Percentiles rank a stretch among this genome's conserved stretches.
phyloP scores from a whole-genome alignment of 352 stramenopile genomes.

The Phytophthora fragariae region DNA sequence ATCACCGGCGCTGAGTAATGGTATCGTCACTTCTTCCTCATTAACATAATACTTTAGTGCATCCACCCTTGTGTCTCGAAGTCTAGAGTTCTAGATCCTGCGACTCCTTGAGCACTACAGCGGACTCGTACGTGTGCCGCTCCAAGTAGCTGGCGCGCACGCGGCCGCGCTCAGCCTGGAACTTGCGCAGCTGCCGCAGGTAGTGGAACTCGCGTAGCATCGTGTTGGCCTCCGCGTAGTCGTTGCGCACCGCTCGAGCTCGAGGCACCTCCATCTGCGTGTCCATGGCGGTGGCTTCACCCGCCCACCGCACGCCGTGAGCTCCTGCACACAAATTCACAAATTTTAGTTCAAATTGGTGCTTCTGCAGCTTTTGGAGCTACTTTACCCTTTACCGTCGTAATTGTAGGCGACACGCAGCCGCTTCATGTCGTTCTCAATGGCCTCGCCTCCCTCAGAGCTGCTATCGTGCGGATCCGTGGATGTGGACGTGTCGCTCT shows the following conservation, averaged over 20 bases:
- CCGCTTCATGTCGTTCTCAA: conserved; percentile 80
- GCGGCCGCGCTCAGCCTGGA: conserved; percentile 67
- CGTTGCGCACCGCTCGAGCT: conserved; percentile 16
- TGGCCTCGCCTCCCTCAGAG: conserved; percentile 45
- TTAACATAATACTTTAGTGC: conserved; percentile 2
- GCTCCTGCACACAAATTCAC: neutral
- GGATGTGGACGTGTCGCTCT: conserved; percentile 34
- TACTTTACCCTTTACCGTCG: conserved; percentile 36
- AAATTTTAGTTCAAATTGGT: neutral
- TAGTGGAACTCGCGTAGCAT: conserved; percentile 81
- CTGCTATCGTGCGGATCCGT: conserved; percentile 23
- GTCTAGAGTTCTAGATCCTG: too few relatives aligned
- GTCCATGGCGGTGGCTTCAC: conserved; percentile 36
- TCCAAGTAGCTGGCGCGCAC: conserved; percentile 53
- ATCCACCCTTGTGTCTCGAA: neutral
- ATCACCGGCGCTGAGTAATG: neutral
- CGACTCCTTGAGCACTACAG: conserved; percentile 20
- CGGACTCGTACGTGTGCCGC: conserved; percentile 12
- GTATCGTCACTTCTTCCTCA: neutral
- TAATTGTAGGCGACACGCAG: conserved; percentile 77
- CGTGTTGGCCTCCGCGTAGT: conserved; percentile 64
- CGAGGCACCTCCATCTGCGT: conserved; percentile 34
- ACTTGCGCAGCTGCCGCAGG: conserved; percentile 76
- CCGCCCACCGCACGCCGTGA: conserved; percentile 35
- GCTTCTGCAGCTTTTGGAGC: neutral